Evolutionary conservation across 2,329 filamentous ascomycete genomes (phyloP).

Genomic region (Blumeria hordei): DNA sequence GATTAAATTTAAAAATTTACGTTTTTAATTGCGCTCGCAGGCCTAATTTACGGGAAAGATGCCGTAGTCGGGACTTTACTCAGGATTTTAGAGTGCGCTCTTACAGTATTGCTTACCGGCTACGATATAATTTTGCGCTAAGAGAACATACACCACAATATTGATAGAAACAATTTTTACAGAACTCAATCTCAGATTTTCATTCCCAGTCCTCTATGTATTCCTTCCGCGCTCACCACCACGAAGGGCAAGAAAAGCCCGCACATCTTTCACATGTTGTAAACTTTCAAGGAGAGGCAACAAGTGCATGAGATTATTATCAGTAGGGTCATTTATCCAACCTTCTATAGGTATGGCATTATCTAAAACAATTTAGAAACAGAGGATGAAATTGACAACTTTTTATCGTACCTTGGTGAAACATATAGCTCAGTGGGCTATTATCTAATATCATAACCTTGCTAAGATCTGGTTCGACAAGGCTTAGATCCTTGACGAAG

Average conservation of each 20-base stretch:
- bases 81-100: no score
- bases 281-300: conserved; percentile 80
- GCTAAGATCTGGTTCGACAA: conserved; percentile 87
- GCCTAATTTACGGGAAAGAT: no score
- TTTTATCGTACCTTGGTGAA: conserved; percentile 60
- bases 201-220: conserved; percentile 1
- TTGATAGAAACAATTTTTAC: no score
- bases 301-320: conserved; percentile 81
- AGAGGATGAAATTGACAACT: not conserved
- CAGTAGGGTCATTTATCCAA: conserved; percentile 96
- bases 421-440: conserved; percentile 92
- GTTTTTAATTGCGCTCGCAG: no score
- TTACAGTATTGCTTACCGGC: no score
- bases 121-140: no score
- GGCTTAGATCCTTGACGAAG: conserved; percentile 93
- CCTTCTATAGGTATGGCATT: conserved; percentile 98
- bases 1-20: no score
- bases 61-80: no score
- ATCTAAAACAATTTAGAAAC: conserved; percentile 29
- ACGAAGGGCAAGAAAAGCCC: conserved; percentile 67
- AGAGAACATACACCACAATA: no score
- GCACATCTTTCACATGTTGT: conserved; percentile 90
- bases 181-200: no score
- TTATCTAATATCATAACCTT: conserved; percentile 99
- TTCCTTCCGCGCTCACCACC: conserved; percentile 54